phyloP scores from a whole-genome alignment of 768 basidiomycete genomes.

The Termitomyces sp. region DNA sequence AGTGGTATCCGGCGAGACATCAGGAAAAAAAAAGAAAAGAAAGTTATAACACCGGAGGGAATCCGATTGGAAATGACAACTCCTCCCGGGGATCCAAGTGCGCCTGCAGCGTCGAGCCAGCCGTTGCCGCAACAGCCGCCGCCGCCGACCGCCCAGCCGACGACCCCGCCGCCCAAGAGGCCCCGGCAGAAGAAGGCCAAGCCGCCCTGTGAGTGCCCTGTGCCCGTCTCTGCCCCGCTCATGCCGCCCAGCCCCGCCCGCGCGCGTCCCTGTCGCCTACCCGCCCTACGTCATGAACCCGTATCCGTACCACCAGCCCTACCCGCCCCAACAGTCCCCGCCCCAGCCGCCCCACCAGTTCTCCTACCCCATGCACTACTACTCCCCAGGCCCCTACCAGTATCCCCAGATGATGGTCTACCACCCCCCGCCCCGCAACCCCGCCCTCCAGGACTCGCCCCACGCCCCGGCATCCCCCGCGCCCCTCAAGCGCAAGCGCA shows the following conservation, averaged over 20 bases:
- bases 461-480: slow-evolving; percentile 26
- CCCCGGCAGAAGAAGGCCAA: slow-evolving; percentile 46
- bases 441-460: slow-evolving; percentile 29
- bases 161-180: slow-evolving; percentile 42
- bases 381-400: slow-evolving; percentile 50
- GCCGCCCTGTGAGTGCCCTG: slow-evolving; percentile 15
- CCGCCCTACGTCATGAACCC: slow-evolving; percentile 64
- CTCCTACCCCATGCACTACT: slow-evolving; percentile 48
- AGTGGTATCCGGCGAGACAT: not conserved
- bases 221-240: slow-evolving; percentile 35
- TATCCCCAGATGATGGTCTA: slow-evolving; percentile 76
- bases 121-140: slow-evolving; percentile 45
- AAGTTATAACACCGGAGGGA: slow-evolving; percentile 39
- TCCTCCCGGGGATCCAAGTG: slow-evolving; percentile 40
- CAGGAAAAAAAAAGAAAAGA: slow-evolving; percentile 12
- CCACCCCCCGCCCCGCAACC: slow-evolving; percentile 34
- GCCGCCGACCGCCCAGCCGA: slow-evolving; percentile 36
- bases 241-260: slow-evolving; percentile 42
- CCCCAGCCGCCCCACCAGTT: slow-evolving; percentile 40
- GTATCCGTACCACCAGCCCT: slow-evolving; percentile 43
- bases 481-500: slow-evolving; percentile 61
- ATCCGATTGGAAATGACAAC: slow-evolving; percentile 38
- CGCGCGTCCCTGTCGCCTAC: slow-evolving; percentile 4
- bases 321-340: slow-evolving; percentile 23
- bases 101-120: slow-evolving; percentile 23